Evolutionary conservation across 768 basidiomycete genomes (phyloP), one percentile per base, ranked within the genome.

Genomic region (Boletus sp.): DNA sequence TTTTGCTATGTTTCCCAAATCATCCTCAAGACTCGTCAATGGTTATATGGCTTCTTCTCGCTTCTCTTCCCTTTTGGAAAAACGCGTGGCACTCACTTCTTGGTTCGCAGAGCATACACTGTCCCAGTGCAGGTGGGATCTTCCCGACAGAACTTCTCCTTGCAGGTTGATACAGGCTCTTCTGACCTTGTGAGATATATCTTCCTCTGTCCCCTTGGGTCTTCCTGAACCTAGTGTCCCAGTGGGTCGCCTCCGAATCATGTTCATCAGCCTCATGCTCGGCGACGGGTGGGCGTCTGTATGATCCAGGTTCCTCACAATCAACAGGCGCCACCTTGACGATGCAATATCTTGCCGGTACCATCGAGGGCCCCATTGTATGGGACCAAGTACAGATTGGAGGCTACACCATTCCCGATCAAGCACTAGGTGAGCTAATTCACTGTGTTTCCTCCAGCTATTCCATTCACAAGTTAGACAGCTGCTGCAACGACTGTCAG

Each of bases 121-220:
- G 68, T 88, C n/a, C 75, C 82, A 4, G 72, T 87, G 5, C 69
- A 63, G 19, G 73, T 89, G 23, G 88, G 89, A 11, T 50, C 67
- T 7, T 69, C 65, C 9, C 64, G 64, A 32, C 79, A 86, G 51
- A 77, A 75, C 23, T 70, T 87, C 23, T 83, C 79, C 7, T 70
- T 91, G 2, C 88, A 90, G 64, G 79, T 92, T 35, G 90, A 93
- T 61, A 89, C 87, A 0, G 90, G 90, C 29, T 91, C 90, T 0
- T 88, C 88, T 0, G 90, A 93, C 71, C 75, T 90, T 25, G 88
- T 90, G 54, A 61, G 82, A 74, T 30, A 9, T 32, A 32, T 32
- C n/a, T 48, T 56, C 30, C 38, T 43, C 34, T 50, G 1, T 23
- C 10, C n/a, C 37, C 41, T 19, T 9, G 15, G 15, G 43, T 46